These are phyloP conservation scores for Achaetomium macrosporum DNA, from an alignment of 2,329 filamentous ascomycete species.

Conservation along the genomic window DNA sequence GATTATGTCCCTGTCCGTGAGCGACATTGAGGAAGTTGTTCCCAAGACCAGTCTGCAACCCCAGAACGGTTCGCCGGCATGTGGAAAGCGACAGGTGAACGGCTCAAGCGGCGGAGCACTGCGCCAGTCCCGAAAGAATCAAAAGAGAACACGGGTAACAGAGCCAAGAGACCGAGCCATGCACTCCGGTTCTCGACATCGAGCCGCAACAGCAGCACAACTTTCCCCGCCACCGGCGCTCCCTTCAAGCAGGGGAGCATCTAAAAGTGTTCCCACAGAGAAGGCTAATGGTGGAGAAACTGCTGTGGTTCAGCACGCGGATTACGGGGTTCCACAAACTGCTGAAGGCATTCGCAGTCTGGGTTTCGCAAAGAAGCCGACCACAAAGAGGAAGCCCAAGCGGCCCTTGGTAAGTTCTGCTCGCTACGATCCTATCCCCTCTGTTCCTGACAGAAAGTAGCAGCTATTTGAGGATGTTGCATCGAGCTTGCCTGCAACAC, in stretches of 20 bases:
- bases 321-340: background rate
- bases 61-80: background rate
- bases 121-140: background rate
- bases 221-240: background rate
- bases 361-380: background rate
- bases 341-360: background rate
- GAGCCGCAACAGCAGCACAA: background rate
- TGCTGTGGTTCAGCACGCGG: background rate
- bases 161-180: background rate
- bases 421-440: background rate
- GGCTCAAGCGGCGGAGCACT: background rate
- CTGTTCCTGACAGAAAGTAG: constrained; percentile 6
- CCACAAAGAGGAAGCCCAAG: constrained; percentile 19
- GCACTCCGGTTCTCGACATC: background rate
- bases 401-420: constrained; percentile 13
- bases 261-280: background rate
- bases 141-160: background rate
- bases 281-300: background rate
- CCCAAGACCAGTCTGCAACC: background rate
- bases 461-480: constrained; percentile 11
- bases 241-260: background rate
- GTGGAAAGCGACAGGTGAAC: background rate
- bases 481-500: constrained; percentile 12
- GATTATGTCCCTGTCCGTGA: background rate
- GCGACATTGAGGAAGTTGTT: background rate